Conservation (phyloP, 768 basidiomycete species). For the Trametes cubensis region DNA sequence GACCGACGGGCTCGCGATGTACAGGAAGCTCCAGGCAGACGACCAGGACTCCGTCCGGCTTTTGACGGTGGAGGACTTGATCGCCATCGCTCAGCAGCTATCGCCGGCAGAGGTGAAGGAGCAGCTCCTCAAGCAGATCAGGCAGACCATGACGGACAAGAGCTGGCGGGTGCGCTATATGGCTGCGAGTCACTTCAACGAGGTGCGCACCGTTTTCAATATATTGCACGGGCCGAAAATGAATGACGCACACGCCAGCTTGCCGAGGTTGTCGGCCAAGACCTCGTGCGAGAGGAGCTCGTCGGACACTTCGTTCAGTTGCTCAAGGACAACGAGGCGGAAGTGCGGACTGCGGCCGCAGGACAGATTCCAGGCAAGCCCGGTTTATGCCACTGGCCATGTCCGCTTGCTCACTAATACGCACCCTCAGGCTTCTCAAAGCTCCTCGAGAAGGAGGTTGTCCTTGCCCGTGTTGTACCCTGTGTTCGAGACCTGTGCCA, state of each 20-base stretch:
- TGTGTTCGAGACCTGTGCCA: slow-evolving; percentile 93
- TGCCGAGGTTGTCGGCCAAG: slow-evolving; percentile 86
- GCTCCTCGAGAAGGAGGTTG: slow-evolving; percentile 89
- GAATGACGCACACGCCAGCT: slow-evolving; percentile 51
- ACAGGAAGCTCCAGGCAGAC: slow-evolving; percentile 90
- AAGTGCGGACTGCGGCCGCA: slow-evolving; percentile 94
- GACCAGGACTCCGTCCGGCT: slow-evolving; percentile 98
- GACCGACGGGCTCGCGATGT: slow-evolving; percentile 87
- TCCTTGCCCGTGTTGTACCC: slow-evolving; percentile 89
- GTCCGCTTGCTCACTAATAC: slow-evolving; percentile 14
- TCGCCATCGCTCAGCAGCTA: slow-evolving; percentile 86
- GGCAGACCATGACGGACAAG: slow-evolving; percentile 89
- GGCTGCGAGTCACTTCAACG: slow-evolving; percentile 97
- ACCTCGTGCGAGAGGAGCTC: slow-evolving; percentile 91
- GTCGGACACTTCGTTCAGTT: slow-evolving; percentile 91
- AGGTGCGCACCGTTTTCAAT: slow-evolving; percentile 53
- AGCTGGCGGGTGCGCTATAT: slow-evolving; percentile 99
- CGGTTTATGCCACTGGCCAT: neutral
- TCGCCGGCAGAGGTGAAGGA: slow-evolving; percentile 89
- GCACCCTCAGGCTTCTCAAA: slow-evolving; percentile 82
- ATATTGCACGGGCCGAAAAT: neutral
- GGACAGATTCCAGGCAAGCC: slow-evolving; percentile 91
- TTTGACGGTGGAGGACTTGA: slow-evolving; percentile 93
- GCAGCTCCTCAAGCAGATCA: slow-evolving; percentile 84
- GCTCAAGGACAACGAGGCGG: slow-evolving; percentile 97